Evolutionary conservation across 2,329 filamentous ascomycete genomes (phyloP), one percentile per base, ranked within the genome.

Genomic region (Plenodomus biglobosus): DNA sequence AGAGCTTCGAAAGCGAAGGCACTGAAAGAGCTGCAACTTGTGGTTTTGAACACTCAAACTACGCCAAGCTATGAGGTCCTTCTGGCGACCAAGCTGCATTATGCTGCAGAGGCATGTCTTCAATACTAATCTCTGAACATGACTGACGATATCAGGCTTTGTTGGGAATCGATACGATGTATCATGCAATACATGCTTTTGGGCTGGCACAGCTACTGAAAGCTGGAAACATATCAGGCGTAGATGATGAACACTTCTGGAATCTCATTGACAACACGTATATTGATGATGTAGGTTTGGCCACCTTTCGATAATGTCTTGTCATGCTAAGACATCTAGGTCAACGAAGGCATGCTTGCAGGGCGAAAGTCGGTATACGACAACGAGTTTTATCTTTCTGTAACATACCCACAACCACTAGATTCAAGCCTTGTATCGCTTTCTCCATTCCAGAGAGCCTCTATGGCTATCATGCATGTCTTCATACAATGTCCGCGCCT

Each of bases 201-300:
- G 66, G 56, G 2, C 53, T 69, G 8, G 58, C 61, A 2, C 58
- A 68, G 17, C 46, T 69, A 10, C 54, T 69, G 22, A 66, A 61
- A 40, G 18, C 48, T 16, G 65, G 66, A 2, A 18, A 32, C 1
- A 47, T 61, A 15, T 50, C 53, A 8, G 56, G 52, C 8, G 41
- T 61, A 3, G 66, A 68, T 40, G 53, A 62, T 11, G 58, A 66
- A 17, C 59, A 68, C 38, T 65, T 54, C 38, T 70, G 61, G 60
- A 61, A 58, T 39, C 44, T 69, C 2, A 52, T 70, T n/a, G 64
- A 70, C 18, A 64, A 65, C 36, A 64, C 65, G 2, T 70, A 70
- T 18, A 54, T 63, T 7, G 66, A 70, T n/a, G 66, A 70, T 30
- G 66, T 68, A 41, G 53, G 59, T 55, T n/a, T n/a, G n/a, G n/a